Evolutionary conservation across 176 grass and related monocot genomes (phyloP), one percentile per base, ranked within the genome.

Genomic region (Raddia distichophylla): DNA sequence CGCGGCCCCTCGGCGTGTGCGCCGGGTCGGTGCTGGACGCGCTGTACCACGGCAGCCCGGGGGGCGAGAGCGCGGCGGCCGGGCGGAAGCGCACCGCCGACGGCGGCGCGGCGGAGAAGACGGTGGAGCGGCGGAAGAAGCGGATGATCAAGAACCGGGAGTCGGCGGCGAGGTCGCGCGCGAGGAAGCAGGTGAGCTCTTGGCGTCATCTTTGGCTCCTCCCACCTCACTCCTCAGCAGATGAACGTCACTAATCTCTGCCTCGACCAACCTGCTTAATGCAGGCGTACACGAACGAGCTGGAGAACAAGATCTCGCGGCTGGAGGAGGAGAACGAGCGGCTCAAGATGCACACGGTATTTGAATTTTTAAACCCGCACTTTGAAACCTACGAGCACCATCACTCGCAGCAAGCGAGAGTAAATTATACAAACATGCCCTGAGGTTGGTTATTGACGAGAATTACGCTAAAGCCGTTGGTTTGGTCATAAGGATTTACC

Each of bases 111-210:
- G 72, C 45, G n/a, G 80, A 64, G 46, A 80, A 85, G 60, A 91
- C 76, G 14, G 83, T 89, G 45, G 95, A 97, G 77, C 93, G 88
- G 63, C 80, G 92, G 54, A 93, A 92, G 79, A 97, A 97, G 90
- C 87, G 92, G 65, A 97, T 98, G 95, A 98, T 98, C 79, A 98
- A 98, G 79, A 98, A 98, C 66, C 81, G 95, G 43, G 95, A 98
- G 53, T 98, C 95, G 12, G 95, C 92, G 40, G 95, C 95, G 63
- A 84, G 95, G 80, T 98, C 95, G 40, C 83, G 95, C 67, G 90
- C 95, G 69, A 84, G 95, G 77, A 98, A 93, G 85, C 92, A 93
- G 90, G 95, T 97, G 64, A 0, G 54, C 0, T 58, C 50, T 17
- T 69, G 20, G 3, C 32, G 48, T 19, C 46, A 17, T 20, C 58